Base-by-base conservation (phyloP, 225 moss, liverwort and hornwort genomes). In the Bryum argenteum region DNA sequence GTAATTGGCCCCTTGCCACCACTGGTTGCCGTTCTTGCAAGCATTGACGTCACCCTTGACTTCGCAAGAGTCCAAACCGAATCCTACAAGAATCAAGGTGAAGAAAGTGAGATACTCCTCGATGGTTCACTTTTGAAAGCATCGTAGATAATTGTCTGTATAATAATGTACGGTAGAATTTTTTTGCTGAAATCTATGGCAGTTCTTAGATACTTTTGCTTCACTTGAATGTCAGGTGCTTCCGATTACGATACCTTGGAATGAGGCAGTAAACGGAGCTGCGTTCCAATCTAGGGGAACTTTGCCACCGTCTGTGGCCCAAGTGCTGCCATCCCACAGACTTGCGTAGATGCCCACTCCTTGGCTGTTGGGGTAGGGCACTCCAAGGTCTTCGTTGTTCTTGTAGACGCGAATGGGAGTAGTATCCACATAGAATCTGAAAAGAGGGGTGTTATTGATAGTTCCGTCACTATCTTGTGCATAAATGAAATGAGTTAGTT, bases 381-480 rank as follows among this genome's bases (percentile, higher is more conserved):
- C 78, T 41, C 88, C 88, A 14, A 85, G 67, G n/a, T 71, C 70
- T 70, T 85, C 88, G 58, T 8, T 82, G 75, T 88, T 88, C 70
- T 77, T 82, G 78, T 20, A 88, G 53, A 85, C 82, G 23, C 88
- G 88, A 75, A 88, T 65, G 18, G 88, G 88, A 45, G 80, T 84
- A 13, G 82, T 78, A 66, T 88, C 88, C 69, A 88, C 88, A 52
- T 75, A 80, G 78, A 88, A 88, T 82, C 88, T 85, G 79, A 18
- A 82, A 58, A 69, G 64, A 72, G 6, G 54, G 58, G 55, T 55
- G 26, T 20, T 20, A 13, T 40, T 56, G 42, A 12, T 48, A 11
- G 16, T 62, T 44, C 52, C 20, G 53, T 21, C 63, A 24, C 37
- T 62, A 42, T 10, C 10, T 24, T 64, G 9, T 65, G 5, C 50